Base-by-base conservation (phyloP, 805 yeast species). In the Suhomyces canberraensis region DNA sequence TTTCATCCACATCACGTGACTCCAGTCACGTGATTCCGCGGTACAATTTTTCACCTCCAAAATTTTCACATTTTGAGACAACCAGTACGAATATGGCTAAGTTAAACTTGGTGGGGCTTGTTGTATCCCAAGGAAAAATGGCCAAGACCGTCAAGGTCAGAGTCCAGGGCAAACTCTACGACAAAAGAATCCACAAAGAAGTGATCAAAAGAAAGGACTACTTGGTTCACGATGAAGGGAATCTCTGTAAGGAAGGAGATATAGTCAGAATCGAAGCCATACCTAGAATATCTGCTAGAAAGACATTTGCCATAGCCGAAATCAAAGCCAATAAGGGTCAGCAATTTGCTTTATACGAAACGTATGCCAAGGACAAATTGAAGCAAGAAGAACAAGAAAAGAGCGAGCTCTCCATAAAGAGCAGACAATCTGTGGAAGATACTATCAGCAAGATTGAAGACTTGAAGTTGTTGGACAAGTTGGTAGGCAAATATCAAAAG, bases 91-190 rank as follows among this genome's bases (percentile, higher is more conserved):
- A 19, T 36, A 88, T 87, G 95, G 91, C 95, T 35, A 80, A 89
- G 64, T 96, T 87, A 53, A 86, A 87, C 56, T 87, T 90, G 55
- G 67, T 88, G 32, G 98, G 98, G 31, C 80, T 88, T 62, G 98
- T 91, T 49, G 81, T 89, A 21, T 88, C 96, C 34, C 97, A 90
- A 56, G 98, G 98, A 29, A 88, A 88, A 61, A 93, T 90, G 96
- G 75, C 76, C 64, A 93, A 91, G 69, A 91, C 98, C 40, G 89
- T 91, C 45, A 90, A 89, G 66, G 97, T 91, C 42, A 77, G 96
- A 42, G 90, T 91, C 21, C 83, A 84, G 57, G 80, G 80, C 31
- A 81, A 80, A 53, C 76, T 77, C 29, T 87, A 81, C 69, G 84
- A 88, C 61, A 75, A 75, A 40, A 66, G 71, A 42, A 75, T 86